Conservation (phyloP, 305 asterid genomes). For the Withania somnifera region DNA sequence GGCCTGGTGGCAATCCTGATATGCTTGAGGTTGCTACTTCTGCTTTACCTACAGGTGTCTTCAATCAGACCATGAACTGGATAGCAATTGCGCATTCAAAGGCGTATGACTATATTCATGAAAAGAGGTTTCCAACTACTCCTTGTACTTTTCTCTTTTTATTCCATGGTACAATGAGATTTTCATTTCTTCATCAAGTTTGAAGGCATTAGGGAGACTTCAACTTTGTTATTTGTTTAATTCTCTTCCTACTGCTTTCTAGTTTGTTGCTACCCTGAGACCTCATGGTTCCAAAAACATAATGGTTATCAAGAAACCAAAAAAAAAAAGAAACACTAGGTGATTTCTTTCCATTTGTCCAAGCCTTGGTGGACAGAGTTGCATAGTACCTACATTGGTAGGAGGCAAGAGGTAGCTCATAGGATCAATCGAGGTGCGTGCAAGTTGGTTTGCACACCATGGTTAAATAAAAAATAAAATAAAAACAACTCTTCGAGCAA, state of each 20-base stretch:
- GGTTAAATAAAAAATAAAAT: too few species aligned
- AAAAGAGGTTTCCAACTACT: conserved; percentile 42
- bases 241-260: not conserved
- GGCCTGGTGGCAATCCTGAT: conserved; percentile 99
- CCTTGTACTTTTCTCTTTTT: not conserved
- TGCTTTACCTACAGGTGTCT: conserved; percentile 80
- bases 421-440: too few species aligned
- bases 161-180: not conserved
- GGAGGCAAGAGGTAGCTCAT: too few species aligned
- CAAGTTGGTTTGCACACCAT: too few species aligned
- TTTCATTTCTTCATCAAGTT: not conserved
- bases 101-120: conserved; percentile 82
- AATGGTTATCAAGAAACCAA: too few species aligned
- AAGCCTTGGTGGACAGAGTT: not conserved
- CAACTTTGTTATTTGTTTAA: not conserved
- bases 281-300: too few species aligned
- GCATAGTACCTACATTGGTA: too few species aligned
- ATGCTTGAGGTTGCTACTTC: conserved; percentile 90
- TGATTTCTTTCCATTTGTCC: not conserved
- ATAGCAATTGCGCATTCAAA: conserved; percentile 65
- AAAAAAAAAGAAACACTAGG: not conserved
- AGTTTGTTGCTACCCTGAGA: not conserved
- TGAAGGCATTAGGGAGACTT: not conserved
- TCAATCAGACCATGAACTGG: conserved; percentile 82
- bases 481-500: too few species aligned